Evolutionary conservation across 164 flowering plant genomes (phyloP).

Genomic region (Hamamelis virginiana): DNA sequence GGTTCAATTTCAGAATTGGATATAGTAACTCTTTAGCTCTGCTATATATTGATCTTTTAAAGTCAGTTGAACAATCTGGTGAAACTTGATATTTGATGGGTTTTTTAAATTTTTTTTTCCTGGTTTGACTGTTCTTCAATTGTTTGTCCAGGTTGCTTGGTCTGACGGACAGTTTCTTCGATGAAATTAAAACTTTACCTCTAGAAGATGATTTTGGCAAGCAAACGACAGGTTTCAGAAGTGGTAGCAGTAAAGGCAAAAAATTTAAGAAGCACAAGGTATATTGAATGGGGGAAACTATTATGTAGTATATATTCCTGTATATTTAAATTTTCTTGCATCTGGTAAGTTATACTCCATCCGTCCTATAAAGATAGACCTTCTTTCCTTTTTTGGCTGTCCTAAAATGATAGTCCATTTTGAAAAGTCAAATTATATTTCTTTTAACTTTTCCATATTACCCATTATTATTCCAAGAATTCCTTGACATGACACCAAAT

Average conservation of each 20-base stretch:
- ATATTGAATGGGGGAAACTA: slow-evolving; percentile 6
- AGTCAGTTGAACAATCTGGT: not conserved
- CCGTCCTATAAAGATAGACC: too few species aligned
- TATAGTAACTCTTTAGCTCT: not conserved
- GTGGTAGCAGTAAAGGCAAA: slow-evolving; percentile 32
- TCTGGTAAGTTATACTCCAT: not conserved
- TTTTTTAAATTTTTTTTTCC: not conserved
- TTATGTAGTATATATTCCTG: not conserved
- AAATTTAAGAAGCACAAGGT: slow-evolving; percentile 71
- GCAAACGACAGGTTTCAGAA: slow-evolving; percentile 18
- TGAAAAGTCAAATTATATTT: too few species aligned
- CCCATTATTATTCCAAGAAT: too few species aligned
- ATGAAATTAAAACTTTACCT: slow-evolving; percentile 63
- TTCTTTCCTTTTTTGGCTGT: too few species aligned
- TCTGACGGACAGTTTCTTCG: slow-evolving; percentile 65
- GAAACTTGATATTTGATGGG: not conserved
- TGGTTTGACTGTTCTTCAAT: slow-evolving; percentile 7
- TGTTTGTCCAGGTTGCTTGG: slow-evolving; percentile 60
- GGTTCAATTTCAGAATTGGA: not conserved
- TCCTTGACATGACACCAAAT: too few species aligned
- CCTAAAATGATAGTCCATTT: too few species aligned
- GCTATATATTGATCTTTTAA: slow-evolving; percentile 4
- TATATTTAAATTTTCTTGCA: not conserved
- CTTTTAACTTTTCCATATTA: too few species aligned
- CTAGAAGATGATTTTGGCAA: slow-evolving; percentile 40